A percentile compares a stretch with the other conserved stretches of the same genome.
Conservation (phyloP, 306 rosid genomes). For the Mucuna pruriens region DNA sequence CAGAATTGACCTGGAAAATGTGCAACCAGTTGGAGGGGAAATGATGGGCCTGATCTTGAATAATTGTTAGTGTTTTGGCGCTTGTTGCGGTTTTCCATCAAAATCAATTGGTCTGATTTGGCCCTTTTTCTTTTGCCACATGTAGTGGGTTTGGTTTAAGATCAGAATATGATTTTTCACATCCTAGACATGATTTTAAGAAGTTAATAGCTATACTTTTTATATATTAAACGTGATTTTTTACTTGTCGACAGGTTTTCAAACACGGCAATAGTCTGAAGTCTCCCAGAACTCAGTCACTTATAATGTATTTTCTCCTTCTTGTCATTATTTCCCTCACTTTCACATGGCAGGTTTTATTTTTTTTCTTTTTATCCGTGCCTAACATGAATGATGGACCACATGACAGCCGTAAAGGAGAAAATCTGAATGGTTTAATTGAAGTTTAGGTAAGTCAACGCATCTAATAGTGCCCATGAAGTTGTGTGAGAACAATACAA, state of each 20-base stretch:
- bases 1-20: conserved; percentile 22
- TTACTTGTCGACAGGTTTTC: too few relatives aligned
- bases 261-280: too few relatives aligned
- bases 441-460: not conserved
- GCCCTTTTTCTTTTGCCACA: not conserved
- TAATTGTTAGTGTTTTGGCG: not conserved
- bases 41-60: not conserved
- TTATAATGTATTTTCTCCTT: not conserved
- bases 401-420: conserved; percentile 13
- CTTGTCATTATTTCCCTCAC: not conserved
- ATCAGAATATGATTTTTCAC: too few relatives aligned
- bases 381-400: not conserved
- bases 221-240: too few relatives aligned
- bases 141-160: too few relatives aligned
- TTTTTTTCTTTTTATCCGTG: not conserved
- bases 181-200: too few relatives aligned
- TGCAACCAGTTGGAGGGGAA: conserved; percentile 10
- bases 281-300: not conserved
- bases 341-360: not conserved
- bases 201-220: too few relatives aligned
- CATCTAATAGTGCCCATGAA: conserved; percentile 7
- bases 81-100: not conserved
- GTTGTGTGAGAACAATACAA: not conserved
- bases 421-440: conserved; percentile 1
- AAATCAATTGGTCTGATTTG: not conserved